Evolutionary conservation across 306 rosid species (phyloP).

Genomic region (Fragaria nilgerrensis): DNA sequence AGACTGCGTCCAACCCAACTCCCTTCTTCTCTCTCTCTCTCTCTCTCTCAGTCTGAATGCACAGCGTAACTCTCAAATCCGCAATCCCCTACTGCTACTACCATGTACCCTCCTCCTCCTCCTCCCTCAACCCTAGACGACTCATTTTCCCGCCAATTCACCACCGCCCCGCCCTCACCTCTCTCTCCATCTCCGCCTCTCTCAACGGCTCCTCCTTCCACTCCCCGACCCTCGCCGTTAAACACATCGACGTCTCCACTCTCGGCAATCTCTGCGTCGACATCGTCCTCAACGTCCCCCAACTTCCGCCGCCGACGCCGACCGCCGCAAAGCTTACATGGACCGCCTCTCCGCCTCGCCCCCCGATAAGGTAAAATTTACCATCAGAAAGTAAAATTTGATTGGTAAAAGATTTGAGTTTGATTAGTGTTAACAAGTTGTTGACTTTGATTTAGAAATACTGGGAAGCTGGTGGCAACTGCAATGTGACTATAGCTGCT

Average conservation of each 20-base stretch:
- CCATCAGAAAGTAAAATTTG: background rate
- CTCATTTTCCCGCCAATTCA: conserved; percentile 14
- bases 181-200: background rate
- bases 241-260: conserved; percentile 72
- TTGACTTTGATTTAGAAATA: conserved; percentile 46
- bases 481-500: conserved; percentile 93
- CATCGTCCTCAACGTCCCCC: conserved; percentile 79
- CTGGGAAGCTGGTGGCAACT: conserved; percentile 99
- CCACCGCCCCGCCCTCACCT: conserved; percentile 15
- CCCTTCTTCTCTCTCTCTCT: background rate
- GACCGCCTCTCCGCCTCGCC: conserved; percentile 70
- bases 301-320: conserved; percentile 56
- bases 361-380: conserved; percentile 61
- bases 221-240: conserved; percentile 31
- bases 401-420: background rate
- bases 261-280: conserved; percentile 91
- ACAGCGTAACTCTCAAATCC: conserved; percentile 39
- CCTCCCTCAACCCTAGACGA: conserved; percentile 20
- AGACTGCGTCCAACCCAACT: background rate
- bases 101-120: conserved; percentile 36
- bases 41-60: conserved; percentile 54
- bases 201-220: conserved; percentile 23
- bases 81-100: conserved; percentile 18
- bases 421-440: background rate
- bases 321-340: conserved; percentile 71